Percentiles rank a stretch among this genome's conserved stretches.
Conservation (phyloP, 805 yeast genomes). For the Huiozyma sinensis region DNA sequence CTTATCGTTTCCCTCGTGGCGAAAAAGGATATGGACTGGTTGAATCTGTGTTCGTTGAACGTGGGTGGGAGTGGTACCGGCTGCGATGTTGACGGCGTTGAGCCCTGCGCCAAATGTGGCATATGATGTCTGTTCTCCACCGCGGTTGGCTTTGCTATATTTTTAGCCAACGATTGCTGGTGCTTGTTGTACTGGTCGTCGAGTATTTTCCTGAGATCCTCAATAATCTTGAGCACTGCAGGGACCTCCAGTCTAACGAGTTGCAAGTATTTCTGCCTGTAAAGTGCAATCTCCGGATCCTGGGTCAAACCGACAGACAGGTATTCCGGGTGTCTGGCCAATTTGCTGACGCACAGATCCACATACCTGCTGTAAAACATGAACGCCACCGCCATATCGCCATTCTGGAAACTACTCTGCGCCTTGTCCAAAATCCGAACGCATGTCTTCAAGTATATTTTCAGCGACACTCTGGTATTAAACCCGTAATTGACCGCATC, state of each 20-base stretch:
- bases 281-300: conserved; percentile 5
- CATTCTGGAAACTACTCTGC: conserved; percentile 29
- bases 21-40: conserved; percentile 15
- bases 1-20: not conserved
- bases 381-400: conserved; percentile 40
- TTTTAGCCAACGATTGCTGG: conserved; percentile 19
- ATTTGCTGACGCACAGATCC: conserved; percentile 31
- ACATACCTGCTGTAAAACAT: conserved; percentile 47
- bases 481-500: conserved; percentile 47
- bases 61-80: conserved; percentile 12
- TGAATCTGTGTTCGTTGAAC: conserved; percentile 21
- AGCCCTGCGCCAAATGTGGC: not conserved
- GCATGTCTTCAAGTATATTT: conserved; percentile 44
- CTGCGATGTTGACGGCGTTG: not conserved
- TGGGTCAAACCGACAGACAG: not conserved
- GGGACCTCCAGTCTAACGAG: conserved; percentile 26
- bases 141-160: conserved; percentile 14
- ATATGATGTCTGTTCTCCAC: conserved; percentile 1
- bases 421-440: conserved; percentile 37
- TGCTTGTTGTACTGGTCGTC: conserved; percentile 15
- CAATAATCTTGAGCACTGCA: conserved; percentile 21
- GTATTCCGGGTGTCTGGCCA: conserved; percentile 22
- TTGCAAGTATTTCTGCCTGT: conserved; percentile 18
- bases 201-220: conserved; percentile 18
- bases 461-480: conserved; percentile 39